Evolutionary conservation across 176 grass and related monocot genomes (phyloP).

Genomic region (Juncus inflexus): DNA sequence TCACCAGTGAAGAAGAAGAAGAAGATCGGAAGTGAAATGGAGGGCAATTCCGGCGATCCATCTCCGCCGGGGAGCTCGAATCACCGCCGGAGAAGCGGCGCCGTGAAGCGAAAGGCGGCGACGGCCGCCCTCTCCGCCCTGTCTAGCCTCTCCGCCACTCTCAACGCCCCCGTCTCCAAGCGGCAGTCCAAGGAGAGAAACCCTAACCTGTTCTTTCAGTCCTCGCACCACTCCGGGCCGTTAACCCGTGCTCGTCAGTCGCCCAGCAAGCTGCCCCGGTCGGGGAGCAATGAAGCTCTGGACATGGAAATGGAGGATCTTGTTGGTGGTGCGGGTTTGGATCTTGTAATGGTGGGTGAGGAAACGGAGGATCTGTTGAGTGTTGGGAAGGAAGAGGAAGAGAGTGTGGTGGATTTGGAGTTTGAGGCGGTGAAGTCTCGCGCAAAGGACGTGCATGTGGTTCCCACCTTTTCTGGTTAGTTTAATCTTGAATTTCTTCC

Average conservation of each 20-base stretch:
- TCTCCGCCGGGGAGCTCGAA: slow-evolving; percentile 26
- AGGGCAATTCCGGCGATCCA: slow-evolving; percentile 41
- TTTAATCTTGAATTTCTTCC: slow-evolving; percentile 12
- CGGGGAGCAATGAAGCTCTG: slow-evolving; percentile 17
- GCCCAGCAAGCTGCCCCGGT: slow-evolving; percentile 56
- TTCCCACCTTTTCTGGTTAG: slow-evolving; percentile 88
- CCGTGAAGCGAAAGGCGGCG: slow-evolving; percentile 68
- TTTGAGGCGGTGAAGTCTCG: slow-evolving; percentile 93
- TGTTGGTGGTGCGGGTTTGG: slow-evolving; percentile 13
- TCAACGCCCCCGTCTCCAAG: slow-evolving; percentile 57
- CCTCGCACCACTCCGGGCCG: slow-evolving; percentile 61
- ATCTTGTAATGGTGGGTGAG: slow-evolving; percentile 37
- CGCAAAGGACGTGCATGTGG: slow-evolving; percentile 64
- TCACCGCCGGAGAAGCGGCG: slow-evolving; percentile 44
- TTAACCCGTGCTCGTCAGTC: slow-evolving; percentile 89
- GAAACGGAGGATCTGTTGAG: slow-evolving; percentile 24
- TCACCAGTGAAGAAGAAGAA: background rate
- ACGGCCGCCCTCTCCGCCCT: slow-evolving; percentile 23
- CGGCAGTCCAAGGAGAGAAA: slow-evolving; percentile 90
- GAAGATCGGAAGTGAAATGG: slow-evolving; percentile 37
- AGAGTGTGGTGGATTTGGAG: slow-evolving; percentile 36
- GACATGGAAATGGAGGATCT: slow-evolving; percentile 28
- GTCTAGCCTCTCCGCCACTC: slow-evolving; percentile 16
- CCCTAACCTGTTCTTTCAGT: slow-evolving; percentile 46
- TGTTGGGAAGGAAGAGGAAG: slow-evolving; percentile 24